A percentile compares a stretch with the other conserved stretches of the same genome.
Evolutionary conservation across 352 stramenopile species (phyloP).

Genomic region (Lagenidium sp.): DNA sequence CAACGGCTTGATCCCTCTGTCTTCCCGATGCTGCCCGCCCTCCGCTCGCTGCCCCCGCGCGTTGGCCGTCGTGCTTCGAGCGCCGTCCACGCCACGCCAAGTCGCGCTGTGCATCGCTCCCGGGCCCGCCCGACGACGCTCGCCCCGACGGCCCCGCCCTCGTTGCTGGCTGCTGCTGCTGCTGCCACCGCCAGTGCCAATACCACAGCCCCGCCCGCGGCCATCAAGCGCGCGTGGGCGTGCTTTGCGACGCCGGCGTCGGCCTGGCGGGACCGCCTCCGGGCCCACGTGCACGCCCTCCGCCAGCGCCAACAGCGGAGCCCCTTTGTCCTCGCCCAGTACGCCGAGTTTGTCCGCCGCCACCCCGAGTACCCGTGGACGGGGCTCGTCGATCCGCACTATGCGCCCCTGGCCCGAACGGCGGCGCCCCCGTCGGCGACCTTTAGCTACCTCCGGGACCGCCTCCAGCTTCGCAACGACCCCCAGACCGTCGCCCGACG

Average conservation of each 20-base stretch:
- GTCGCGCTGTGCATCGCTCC: too few species aligned
- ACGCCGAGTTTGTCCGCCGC: constrained; percentile 13
- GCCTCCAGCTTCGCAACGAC: constrained; percentile 10
- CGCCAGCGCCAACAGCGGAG: constrained; percentile 4
- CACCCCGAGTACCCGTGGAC: constrained; percentile 11
- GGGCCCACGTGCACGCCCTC: constrained; percentile 5
- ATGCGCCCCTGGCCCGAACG: not conserved
- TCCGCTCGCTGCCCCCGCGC: too few species aligned
- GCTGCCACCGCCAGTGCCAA: too few species aligned
- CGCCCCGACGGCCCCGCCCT: too few species aligned
- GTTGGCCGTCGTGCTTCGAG: too few species aligned
- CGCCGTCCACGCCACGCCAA: too few species aligned
- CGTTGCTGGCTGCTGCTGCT: too few species aligned
- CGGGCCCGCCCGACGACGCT: too few species aligned
- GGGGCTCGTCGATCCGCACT: constrained; percentile 1
- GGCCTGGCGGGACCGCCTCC: constrained; percentile 13
- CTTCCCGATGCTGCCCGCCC: too few species aligned
- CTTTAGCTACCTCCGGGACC: constrained; percentile 15
- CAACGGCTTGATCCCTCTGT: too few species aligned
- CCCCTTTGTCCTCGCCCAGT: constrained; percentile 17
- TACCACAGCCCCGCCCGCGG: too few species aligned
- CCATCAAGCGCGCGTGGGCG: constrained; percentile 3
- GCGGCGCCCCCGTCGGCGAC: not conserved
- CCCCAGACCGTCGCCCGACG: not conserved
- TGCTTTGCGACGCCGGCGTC: constrained; percentile 13